Conservation (phyloP, 441 rosid species). For the Eruca vesicaria region DNA sequence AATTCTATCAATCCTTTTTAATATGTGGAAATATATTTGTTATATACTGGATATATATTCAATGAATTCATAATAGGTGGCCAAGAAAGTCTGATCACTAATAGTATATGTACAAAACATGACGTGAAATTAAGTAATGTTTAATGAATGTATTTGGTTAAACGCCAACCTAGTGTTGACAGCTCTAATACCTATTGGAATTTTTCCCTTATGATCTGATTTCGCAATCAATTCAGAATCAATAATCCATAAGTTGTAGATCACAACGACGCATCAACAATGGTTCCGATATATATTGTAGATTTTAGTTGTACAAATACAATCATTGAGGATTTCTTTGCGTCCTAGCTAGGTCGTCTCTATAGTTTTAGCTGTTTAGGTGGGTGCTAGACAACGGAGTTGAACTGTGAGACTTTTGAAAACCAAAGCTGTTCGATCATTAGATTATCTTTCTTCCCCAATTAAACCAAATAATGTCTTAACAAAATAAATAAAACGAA, state of each 20-base stretch:
- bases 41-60: not conserved
- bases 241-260: constrained; percentile 5
- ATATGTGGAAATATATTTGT: not conserved
- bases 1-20: not conserved
- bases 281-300: not conserved
- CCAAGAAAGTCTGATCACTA: constrained; percentile 1
- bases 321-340: constrained; percentile 7
- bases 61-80: constrained; percentile 6
- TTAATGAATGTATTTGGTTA: not conserved
- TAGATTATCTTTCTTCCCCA: not conserved
- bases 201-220: not conserved
- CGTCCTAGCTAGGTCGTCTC: constrained; percentile 20
- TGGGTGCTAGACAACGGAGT: not conserved
- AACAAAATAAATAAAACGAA: not conserved
- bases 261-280: constrained; percentile 19
- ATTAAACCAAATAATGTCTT: not conserved
- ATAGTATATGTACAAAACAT: not conserved
- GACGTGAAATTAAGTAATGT: not conserved
- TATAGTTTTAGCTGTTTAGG: not conserved
- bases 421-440: not conserved
- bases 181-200: constrained; percentile 10
- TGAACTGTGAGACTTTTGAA: not conserved
- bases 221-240: not conserved
- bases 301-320: constrained; percentile 6
- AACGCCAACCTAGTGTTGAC: constrained; percentile 15